Percentiles rank a stretch among this genome's conserved stretches.
Conservation (phyloP, 495 filamentous ascomycete species). For the Tuber aestivum region DNA sequence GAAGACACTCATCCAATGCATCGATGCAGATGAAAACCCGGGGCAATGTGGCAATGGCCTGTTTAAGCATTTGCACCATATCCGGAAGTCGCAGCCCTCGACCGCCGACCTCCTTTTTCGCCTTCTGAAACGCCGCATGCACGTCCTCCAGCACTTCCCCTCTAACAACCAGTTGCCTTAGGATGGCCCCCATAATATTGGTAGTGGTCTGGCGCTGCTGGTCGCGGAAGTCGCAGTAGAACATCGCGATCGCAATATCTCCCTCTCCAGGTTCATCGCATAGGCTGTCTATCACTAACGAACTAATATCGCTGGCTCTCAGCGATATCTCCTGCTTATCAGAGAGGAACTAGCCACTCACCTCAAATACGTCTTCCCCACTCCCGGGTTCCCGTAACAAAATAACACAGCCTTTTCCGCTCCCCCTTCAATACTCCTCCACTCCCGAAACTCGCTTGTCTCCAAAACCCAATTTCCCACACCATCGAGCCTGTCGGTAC, state of each 20-base stretch:
- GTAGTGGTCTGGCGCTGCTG: background rate
- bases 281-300: background rate
- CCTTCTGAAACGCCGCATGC: background rate
- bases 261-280: background rate
- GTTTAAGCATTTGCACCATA: background rate
- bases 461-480: background rate
- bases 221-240: background rate
- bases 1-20: background rate
- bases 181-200: background rate
- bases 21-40: background rate
- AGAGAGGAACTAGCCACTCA: background rate
- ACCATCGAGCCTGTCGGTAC: background rate
- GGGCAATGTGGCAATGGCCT: background rate
- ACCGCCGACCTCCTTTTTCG: background rate
- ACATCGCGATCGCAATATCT: background rate
- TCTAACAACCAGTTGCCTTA: background rate
- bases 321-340: background rate
- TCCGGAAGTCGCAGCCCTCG: background rate
- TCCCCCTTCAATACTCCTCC: background rate
- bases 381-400: background rate
- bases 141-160: background rate
- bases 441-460: background rate
- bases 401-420: background rate
- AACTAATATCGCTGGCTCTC: background rate
- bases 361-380: background rate